phyloP scores from a whole-genome alignment of 1,139 yeast genomes.

The Kazachstania sp. region DNA sequence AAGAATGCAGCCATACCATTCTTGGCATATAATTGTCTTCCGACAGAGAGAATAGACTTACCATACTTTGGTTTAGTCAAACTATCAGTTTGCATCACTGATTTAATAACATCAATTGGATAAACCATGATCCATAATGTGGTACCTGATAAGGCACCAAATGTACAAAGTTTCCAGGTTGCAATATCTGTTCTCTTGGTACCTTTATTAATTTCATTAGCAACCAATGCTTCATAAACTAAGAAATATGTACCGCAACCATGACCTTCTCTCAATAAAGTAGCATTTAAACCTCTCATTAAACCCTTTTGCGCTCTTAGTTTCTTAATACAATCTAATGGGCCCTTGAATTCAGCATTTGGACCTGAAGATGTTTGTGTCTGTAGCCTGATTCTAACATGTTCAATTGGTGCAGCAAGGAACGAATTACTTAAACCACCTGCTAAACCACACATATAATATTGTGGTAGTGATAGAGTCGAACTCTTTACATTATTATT shows the following conservation, averaged over 20 bases:
- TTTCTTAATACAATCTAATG: constrained; percentile 66
- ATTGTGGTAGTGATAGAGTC: constrained; percentile 46
- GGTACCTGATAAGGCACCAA: constrained; percentile 82
- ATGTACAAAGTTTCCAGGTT: constrained; percentile 74
- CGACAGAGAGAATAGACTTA: constrained; percentile 40
- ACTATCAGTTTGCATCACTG: constrained; percentile 77
- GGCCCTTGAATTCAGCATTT: constrained; percentile 53
- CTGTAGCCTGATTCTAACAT: constrained; percentile 81
- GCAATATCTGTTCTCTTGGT: constrained; percentile 59
- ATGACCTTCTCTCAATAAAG: constrained; percentile 70
- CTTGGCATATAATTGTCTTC: constrained; percentile 42
- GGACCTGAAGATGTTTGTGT: constrained; percentile 52
- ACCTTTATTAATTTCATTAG: constrained; percentile 42
- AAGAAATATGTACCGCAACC: constrained; percentile 88
- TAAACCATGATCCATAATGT: constrained; percentile 74
- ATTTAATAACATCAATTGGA: constrained; percentile 80
- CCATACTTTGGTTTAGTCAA: constrained; percentile 39
- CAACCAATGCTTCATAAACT: constrained; percentile 78
- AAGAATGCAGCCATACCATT: constrained; percentile 71
- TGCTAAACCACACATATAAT: constrained; percentile 71
- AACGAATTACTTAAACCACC: constrained; percentile 88
- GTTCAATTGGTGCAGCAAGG: constrained; percentile 87
- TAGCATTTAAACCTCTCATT: constrained; percentile 72
- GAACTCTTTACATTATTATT: constrained; percentile 11
- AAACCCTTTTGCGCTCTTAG: constrained; percentile 52